Conservation (phyloP, 2,329 filamentous ascomycete genomes). For the Huntiella bhutanensis region DNA sequence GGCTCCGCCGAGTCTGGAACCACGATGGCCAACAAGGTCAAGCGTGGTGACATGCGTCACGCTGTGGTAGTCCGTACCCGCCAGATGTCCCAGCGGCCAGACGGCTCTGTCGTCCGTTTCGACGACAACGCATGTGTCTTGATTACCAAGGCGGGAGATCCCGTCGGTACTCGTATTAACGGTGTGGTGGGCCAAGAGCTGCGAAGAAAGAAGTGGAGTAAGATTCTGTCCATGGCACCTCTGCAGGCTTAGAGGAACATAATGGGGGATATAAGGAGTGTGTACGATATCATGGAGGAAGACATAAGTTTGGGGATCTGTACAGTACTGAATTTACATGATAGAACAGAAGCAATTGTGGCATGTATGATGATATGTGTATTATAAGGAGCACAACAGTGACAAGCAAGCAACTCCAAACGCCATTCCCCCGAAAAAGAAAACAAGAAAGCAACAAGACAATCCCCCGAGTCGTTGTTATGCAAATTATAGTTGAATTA, state of each 20-base stretch:
- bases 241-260: conserved; percentile 29
- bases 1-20: conserved; percentile 53
- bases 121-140: conserved; percentile 97
- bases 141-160: conserved; percentile 91
- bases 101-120: conserved; percentile 81
- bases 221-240: conserved; percentile 89
- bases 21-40: conserved; percentile 73
- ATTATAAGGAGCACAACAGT: too few relatives aligned
- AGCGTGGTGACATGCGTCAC: conserved; percentile 88
- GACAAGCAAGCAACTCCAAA: too few relatives aligned
- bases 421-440: too few relatives aligned
- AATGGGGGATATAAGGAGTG: background rate
- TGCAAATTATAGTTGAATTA: conserved; percentile 16
- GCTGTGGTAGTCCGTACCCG: conserved; percentile 83
- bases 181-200: conserved; percentile 82
- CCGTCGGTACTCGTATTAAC: conserved; percentile 80
- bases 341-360: too few relatives aligned
- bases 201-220: conserved; percentile 88
- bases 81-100: conserved; percentile 70
- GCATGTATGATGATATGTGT: too few relatives aligned
- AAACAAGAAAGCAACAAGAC: too few relatives aligned
- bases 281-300: background rate
- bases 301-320: background rate
- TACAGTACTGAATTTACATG: too few relatives aligned
- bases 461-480: too few relatives aligned